These are phyloP conservation scores for Fremontodendron californicum DNA, from an alignment of 345 rosid genomes.

Conservation along the genomic window DNA sequence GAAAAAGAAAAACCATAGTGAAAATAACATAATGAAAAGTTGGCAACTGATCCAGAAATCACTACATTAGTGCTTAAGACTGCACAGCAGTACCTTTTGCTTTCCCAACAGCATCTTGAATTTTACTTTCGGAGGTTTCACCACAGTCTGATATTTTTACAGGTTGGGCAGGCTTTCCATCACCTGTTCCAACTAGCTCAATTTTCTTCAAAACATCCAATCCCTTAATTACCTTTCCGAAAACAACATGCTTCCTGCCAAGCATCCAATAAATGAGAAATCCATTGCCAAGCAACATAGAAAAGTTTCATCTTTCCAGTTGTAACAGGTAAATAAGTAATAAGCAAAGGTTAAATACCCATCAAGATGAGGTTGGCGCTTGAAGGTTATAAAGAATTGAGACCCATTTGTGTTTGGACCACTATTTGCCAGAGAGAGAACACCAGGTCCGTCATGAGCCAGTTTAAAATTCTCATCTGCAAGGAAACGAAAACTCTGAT, in stretches of 20 bases:
- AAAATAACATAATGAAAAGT: background rate
- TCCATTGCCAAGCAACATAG: background rate
- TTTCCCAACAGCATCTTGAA: conserved; percentile 41
- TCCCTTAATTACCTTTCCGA: conserved; percentile 87
- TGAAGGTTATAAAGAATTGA: conserved; percentile 86
- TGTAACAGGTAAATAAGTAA: background rate
- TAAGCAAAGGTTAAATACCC: conserved; percentile 51
- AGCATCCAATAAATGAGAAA: conserved; percentile 6
- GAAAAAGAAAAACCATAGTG: conserved; percentile 29
- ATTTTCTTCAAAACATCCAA: conserved; percentile 73
- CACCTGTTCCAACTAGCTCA: conserved; percentile 64
- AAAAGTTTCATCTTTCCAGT: background rate
- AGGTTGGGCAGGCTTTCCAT: conserved; percentile 51
- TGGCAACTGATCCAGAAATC: conserved; percentile 5
- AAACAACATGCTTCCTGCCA: conserved; percentile 93
- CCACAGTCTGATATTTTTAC: conserved; percentile 81
- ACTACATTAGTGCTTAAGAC: background rate
- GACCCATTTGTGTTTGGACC: conserved; percentile 95
- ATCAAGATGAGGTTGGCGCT: conserved; percentile 81
- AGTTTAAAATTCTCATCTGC: conserved; percentile 88
- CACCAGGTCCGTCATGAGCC: conserved; percentile 75
- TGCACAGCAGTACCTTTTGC: conserved; percentile 45
- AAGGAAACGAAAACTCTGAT: conserved; percentile 15
- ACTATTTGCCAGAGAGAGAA: conserved; percentile 95
- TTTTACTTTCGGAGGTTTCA: conserved; percentile 48